Base-by-base conservation (phyloP, 78 protist genomes). In the Monosiga brevicollis region DNA sequence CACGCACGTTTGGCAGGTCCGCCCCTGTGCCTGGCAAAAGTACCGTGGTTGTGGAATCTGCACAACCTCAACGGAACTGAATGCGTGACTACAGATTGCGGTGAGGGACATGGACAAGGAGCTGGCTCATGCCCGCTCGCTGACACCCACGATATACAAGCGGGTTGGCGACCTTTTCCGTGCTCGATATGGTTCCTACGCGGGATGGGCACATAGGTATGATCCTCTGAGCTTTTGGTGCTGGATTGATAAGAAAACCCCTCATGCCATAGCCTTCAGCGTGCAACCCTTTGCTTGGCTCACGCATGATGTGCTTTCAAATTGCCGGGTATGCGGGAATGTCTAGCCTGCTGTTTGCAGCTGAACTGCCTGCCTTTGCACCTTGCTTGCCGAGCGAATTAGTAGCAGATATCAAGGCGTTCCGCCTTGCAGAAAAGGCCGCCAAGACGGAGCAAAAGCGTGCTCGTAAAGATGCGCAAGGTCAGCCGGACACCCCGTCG, bases 1-100 rank as follows among this genome's bases (percentile, higher is more conserved):
- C 82, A 79, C 89, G 35, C 97, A 94, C 84, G 89, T 94, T 24
- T 90, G 87, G 86, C 73, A 73, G 41, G 73, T 93, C n/a, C n/a
- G n/a, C n/a, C n/a, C n/a, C n/a, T n/a, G n/a, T n/a, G n/a, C n/a
- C n/a, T n/a, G n/a, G n/a, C n/a, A n/a, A n/a, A n/a, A n/a, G n/a
- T n/a, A n/a, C n/a, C n/a, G n/a, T n/a, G n/a, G n/a, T n/a, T n/a
- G n/a, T n/a, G n/a, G n/a, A n/a, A n/a, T n/a, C n/a, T 15, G 87
- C 93, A 6, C 76, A 81, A 72, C 88, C 91, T 25, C 83, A 78
- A 74, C 49, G 83, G 80, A 85, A 90, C 22, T 38, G 78, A 1
- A 73, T 89, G 37, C 1, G 35, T 26, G 82, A 79, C 40, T 49
- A 15, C 62, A 49, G 62, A 49, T 49, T 49, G 62, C 62, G 29